Percentiles rank a stretch among this genome's conserved stretches.
Evolutionary conservation across 306 rosid genomes (phyloP).

Genomic region (Vigna trinervia): DNA sequence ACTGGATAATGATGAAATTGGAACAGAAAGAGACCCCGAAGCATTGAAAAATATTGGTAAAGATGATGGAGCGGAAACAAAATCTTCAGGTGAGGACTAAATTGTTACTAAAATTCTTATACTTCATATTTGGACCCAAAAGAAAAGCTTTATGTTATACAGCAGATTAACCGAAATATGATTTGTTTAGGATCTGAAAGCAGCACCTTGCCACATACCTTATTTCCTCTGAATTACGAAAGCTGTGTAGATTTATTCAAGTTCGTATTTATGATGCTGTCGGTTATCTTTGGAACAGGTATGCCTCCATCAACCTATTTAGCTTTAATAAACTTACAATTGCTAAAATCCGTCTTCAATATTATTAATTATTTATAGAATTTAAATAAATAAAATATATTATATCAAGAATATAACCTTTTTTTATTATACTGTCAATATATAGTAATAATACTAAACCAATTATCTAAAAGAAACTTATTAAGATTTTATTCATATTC

Average conservation of each 20-base stretch:
- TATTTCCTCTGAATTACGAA: conserved; percentile 5
- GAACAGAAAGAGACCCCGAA: not conserved
- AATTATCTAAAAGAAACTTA: too few relatives aligned
- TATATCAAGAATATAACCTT: too few relatives aligned
- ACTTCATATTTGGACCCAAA: not conserved
- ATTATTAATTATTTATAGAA: too few relatives aligned
- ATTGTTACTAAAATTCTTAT: not conserved
- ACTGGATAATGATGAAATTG: not conserved
- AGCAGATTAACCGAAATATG: not conserved
- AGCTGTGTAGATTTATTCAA: not conserved
- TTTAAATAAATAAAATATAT: too few relatives aligned
- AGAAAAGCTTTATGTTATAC: not conserved
- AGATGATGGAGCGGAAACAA: not conserved
- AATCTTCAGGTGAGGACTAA: conserved; percentile 23
- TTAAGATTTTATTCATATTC: too few relatives aligned
- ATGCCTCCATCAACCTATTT: not conserved
- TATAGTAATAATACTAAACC: too few relatives aligned
- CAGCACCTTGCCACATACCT: not conserved
- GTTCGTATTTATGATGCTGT: not conserved
- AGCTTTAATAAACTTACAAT: not conserved
- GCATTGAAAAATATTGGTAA: not conserved
- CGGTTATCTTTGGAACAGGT: conserved; percentile 43
- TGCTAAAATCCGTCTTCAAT: too few relatives aligned
- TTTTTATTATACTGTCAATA: too few relatives aligned
- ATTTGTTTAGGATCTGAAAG: conserved; percentile 33